Base-by-base conservation (phyloP, 805 yeast genomes). In the Pichia nanzhaoensis region DNA sequence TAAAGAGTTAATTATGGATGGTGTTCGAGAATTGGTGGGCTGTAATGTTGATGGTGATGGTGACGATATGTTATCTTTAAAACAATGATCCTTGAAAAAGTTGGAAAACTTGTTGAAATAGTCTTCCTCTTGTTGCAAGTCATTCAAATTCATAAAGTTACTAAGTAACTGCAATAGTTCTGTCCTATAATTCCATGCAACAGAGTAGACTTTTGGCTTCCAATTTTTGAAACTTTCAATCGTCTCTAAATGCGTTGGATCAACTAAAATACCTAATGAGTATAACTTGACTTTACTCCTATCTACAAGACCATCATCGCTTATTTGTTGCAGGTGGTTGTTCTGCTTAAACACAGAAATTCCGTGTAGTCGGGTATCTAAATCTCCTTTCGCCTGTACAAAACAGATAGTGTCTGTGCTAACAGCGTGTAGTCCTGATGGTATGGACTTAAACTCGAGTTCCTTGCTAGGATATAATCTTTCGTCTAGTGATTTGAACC, bases 401-500 rank as follows among this genome's bases (percentile, higher is more conserved):
- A 82, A 81, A 42, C 75, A 73, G 1, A 82, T 67, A 2, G 75
- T 73, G 55, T 82, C 89, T 13, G 54, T 46, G 18, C 60, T 58
- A 3, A 68, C 66, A 13, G 74, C 69, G 55, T 82, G 89, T 2
- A 80, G 64, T 1, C 90, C 88, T 0, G 86, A 78, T 0, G 89
- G 89, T 37, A 82, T 61, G n/a, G 80, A 67, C 51, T 78, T 75
- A 61, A 72, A 82, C 59, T 82, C 89, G 3, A 82, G 55, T 12
- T 73, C 72, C 27, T 67, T 60, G 21, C 77, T 54, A 0, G 67
- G 50, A 14, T 57, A 54, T 10, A 51, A 24, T 1, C 46, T 16
- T 3, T 58, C 55, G 36, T 61, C 63, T 7, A 56, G 40, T 1
- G 59, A 56, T 36, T 61, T 55, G 47, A 64, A 60, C 79, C 80